Conservation (phyloP, 2,329 filamentous ascomycete genomes). For the Cyphellophora attinorum region DNA sequence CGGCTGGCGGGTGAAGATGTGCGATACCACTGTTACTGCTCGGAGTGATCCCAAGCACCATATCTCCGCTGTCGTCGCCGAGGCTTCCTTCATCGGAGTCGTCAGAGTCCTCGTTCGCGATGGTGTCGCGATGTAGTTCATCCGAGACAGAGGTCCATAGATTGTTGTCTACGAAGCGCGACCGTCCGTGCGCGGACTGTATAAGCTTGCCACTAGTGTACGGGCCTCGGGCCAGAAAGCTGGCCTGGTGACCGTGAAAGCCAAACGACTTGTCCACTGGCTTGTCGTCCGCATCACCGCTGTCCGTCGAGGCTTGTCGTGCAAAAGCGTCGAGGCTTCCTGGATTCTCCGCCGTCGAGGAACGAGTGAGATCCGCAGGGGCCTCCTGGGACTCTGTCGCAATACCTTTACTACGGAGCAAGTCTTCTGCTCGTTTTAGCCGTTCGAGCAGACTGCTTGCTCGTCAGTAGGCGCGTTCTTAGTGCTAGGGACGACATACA, state of each 20-base stretch:
- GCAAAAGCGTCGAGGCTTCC: too few relatives aligned
- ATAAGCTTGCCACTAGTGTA: constrained; percentile 10
- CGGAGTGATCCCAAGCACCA: constrained; percentile 17
- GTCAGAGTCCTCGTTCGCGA: constrained; percentile 17
- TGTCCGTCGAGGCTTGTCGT: too few relatives aligned
- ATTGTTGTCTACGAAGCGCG: constrained; percentile 18
- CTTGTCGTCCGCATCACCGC: too few relatives aligned
- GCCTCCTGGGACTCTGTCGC: constrained; percentile 6
- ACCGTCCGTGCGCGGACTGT: constrained; percentile 11
- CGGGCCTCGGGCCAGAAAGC: constrained; percentile 1
- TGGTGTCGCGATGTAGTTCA: constrained; percentile 10
- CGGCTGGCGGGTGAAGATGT: constrained; percentile 19
- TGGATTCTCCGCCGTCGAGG: too few relatives aligned
- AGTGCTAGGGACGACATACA: constrained; percentile 4
- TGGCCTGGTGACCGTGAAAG: too few relatives aligned
- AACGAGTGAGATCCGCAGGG: too few relatives aligned
- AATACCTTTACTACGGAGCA: constrained; percentile 16
- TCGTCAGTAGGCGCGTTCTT: neutral
- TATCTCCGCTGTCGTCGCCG: constrained; percentile 12
- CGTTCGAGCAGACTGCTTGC: constrained; percentile 11
- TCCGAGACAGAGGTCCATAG: constrained; percentile 18
- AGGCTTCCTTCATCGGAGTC: constrained; percentile 14
- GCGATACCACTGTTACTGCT: constrained; percentile 7
- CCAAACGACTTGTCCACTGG: too few relatives aligned
- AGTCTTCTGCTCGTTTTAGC: constrained; percentile 16